Evolutionary conservation across 1,284 basidiomycete species (phyloP).

Genomic region (Trametes polyzona): DNA sequence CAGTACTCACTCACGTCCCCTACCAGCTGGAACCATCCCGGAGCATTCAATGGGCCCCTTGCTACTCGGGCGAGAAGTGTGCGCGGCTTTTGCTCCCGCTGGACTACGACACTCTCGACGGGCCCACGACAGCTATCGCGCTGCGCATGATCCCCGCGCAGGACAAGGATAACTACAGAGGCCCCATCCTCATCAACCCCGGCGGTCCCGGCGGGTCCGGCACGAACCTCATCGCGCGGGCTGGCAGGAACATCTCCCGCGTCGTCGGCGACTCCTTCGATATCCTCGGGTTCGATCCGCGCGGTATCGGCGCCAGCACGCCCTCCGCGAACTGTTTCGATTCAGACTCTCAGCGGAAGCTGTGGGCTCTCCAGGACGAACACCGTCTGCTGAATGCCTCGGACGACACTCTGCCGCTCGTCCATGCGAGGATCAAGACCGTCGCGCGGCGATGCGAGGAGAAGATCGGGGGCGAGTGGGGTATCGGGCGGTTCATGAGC

Average conservation of each 20-base stretch:
- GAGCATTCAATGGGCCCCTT: constrained; percentile 26
- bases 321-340: constrained; percentile 28
- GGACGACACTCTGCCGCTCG: constrained; percentile 45
- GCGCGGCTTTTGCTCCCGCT: constrained; percentile 38
- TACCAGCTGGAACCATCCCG: constrained; percentile 20
- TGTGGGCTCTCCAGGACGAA: constrained; percentile 21
- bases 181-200: constrained; percentile 54
- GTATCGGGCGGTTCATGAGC: constrained; percentile 43
- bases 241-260: constrained; percentile 36
- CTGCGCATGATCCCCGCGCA: constrained; percentile 35
- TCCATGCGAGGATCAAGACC: constrained; percentile 13
- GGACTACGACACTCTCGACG: constrained; percentile 39
- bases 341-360: constrained; percentile 22
- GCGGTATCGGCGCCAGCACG: constrained; percentile 24
- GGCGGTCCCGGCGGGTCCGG: constrained; percentile 57
- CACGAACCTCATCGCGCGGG: constrained; percentile 35
- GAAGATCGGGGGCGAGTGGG: constrained; percentile 29
- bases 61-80: constrained; percentile 29
- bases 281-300: constrained; percentile 55
- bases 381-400: constrained; percentile 17
- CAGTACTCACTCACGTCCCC: too few relatives aligned
- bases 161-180: constrained; percentile 40
- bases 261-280: constrained; percentile 51
- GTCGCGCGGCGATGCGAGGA: constrained; percentile 19
- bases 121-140: constrained; percentile 41